Conservation (phyloP, 2,329 filamentous ascomycete genomes). For the Neonectria punicea region DNA sequence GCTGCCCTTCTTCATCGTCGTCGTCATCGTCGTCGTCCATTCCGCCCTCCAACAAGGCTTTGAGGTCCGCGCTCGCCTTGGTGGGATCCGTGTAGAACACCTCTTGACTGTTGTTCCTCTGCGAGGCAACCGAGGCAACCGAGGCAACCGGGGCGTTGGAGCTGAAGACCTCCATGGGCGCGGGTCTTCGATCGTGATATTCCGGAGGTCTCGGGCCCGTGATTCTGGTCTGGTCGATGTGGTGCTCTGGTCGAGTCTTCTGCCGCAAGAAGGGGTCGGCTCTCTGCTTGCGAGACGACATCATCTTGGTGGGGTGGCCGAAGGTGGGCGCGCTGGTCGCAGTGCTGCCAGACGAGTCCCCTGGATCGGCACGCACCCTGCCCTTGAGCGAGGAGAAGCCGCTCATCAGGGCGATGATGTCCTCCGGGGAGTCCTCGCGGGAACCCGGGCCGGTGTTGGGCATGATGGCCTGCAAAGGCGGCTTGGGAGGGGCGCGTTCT, state of each 20-base stretch:
- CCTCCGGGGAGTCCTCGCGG: slow-evolving; percentile 45
- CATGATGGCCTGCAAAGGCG: slow-evolving; percentile 53
- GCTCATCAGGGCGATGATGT: slow-evolving; percentile 48
- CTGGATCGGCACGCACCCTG: slow-evolving; percentile 30
- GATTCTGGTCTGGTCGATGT: slow-evolving; percentile 59
- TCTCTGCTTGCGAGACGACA: slow-evolving; percentile 65
- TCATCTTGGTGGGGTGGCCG: slow-evolving; percentile 55
- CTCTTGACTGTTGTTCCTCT: slow-evolving; percentile 51
- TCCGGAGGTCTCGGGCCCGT: slow-evolving; percentile 59
- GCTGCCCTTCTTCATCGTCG: slow-evolving; percentile 49
- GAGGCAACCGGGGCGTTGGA: slow-evolving; percentile 45
- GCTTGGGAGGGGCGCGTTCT: slow-evolving; percentile 59
- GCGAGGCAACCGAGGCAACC: slow-evolving; percentile 17
- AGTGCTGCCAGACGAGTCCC: slow-evolving; percentile 18
- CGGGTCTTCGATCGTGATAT: slow-evolving; percentile 59
- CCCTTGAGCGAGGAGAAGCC: slow-evolving; percentile 43
- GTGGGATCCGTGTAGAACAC: slow-evolving; percentile 74
- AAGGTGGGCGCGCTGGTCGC: slow-evolving; percentile 44
- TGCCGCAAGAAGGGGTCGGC: slow-evolving; percentile 66
- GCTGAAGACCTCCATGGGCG: slow-evolving; percentile 60
- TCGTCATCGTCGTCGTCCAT: slow-evolving; percentile 78
- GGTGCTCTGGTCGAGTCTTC: slow-evolving; percentile 66
- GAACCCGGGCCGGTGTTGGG: slow-evolving; percentile 43
- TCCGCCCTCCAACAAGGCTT: slow-evolving; percentile 83
- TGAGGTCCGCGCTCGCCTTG: slow-evolving; percentile 80